These are phyloP conservation scores for Podospora pseudoanserina DNA, from an alignment of 495 filamentous ascomycete species.

Conservation along the genomic window DNA sequence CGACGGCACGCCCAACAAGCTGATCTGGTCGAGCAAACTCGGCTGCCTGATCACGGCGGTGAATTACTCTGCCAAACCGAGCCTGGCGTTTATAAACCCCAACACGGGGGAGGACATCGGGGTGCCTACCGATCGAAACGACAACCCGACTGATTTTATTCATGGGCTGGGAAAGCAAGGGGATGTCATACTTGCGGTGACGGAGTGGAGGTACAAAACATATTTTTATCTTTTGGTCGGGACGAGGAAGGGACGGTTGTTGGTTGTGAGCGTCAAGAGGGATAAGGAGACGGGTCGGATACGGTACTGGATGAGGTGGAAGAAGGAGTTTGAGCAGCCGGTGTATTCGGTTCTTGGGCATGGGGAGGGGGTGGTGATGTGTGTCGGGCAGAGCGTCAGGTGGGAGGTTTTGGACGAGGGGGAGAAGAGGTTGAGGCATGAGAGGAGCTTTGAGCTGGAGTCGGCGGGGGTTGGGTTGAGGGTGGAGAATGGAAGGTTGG, in stretches of 20 bases:
- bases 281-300: constrained; percentile 23
- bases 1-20: constrained; percentile 47
- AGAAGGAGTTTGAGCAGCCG: constrained; percentile 35
- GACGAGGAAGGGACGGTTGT: constrained; percentile 40
- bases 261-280: constrained; percentile 42
- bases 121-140: constrained; percentile 34
- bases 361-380: constrained; percentile 44
- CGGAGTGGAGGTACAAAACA: constrained; percentile 45
- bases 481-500: constrained; percentile 38
- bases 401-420: constrained; percentile 45
- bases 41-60: constrained; percentile 53
- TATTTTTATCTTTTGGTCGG: constrained; percentile 47
- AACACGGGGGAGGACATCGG: constrained; percentile 46
- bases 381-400: constrained; percentile 38
- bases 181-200: constrained; percentile 40
- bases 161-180: constrained; percentile 39
- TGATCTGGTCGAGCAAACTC: constrained; percentile 52
- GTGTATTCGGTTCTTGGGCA: constrained; percentile 43
- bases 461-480: constrained; percentile 38
- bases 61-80: constrained; percentile 33
- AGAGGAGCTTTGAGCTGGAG: constrained; percentile 40
- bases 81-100: constrained; percentile 47
- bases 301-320: constrained; percentile 44
- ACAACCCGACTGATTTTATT: constrained; percentile 33
- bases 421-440: constrained; percentile 41